Evolutionary conservation across 768 basidiomycete genomes (phyloP), one percentile per base, ranked within the genome.

Genomic region (Boletus rex-veris): DNA sequence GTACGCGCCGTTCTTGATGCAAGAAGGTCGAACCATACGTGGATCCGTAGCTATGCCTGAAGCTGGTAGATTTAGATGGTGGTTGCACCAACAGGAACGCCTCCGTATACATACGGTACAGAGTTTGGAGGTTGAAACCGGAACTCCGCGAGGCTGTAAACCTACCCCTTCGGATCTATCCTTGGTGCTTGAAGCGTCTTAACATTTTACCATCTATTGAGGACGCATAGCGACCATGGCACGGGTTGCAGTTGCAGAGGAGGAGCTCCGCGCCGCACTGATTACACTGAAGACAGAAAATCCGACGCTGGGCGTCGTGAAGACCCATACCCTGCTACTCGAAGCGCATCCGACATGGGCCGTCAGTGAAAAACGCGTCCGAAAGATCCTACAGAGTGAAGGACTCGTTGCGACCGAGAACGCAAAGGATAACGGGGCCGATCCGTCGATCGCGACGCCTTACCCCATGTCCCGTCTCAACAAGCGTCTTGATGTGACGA

Each of bases 341-440:
- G 68, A 75, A 12, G 71, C 74, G 10, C 72, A 88, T 59, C 80
- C 88, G 3, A 74, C 79, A 21, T 94, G 90, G 90, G 68, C 78
- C 0, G 88, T 93, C 58, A 90, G 89, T 66, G 92, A 94, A 69
- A 93, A 92, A 64, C 80, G 92, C 21, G 78, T 86, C 5, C 74
- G 84, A 44, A 92, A 89, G 68, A 72, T 88, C 45, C 71, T 93
- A 2, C 85, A 88, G 58, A 73, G 64, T 18, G 79, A 81, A 54
- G 83, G 82, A 0, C 73, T 86, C 31, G 69, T 80, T 19, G 65
- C 60, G n/a, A 52, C 49, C 2, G 61, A 48, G 7, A 38, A 38
- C 31, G 33, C 14, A 14, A 58, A 18, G 45, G 47, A 26, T 14
- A 49, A n/a, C 2, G 53, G 42, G n/a, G 24, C n/a, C 14, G 47